These are phyloP conservation scores for Solanum clarkiae DNA, from an alignment of 257 asterid species.

Conservation along the genomic window DNA sequence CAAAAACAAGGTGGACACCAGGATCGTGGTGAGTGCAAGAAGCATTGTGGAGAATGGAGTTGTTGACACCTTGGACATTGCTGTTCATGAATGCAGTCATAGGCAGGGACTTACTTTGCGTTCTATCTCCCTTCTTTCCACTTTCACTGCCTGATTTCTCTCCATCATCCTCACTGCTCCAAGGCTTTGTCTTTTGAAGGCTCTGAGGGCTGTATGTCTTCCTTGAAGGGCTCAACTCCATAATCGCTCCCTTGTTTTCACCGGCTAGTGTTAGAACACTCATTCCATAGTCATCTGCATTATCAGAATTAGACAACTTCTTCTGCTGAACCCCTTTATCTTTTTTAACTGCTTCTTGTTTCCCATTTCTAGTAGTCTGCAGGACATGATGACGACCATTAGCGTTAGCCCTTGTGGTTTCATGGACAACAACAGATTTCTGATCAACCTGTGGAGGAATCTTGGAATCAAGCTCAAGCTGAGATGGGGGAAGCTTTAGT, in stretches of 20 bases:
- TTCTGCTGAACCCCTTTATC: background rate
- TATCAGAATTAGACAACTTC: background rate
- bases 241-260: slow-evolving; percentile 9
- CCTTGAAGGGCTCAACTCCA: slow-evolving; percentile 7
- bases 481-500: slow-evolving; percentile 5
- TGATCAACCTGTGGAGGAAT: slow-evolving; percentile 1
- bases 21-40: slow-evolving; percentile 8
- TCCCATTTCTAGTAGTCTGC: background rate
- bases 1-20: slow-evolving; percentile 7
- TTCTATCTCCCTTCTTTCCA: background rate
- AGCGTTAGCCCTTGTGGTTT: background rate
- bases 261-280: slow-evolving; percentile 12
- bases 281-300: background rate
- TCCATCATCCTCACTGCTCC: background rate
- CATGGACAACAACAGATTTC: slow-evolving; percentile 3
- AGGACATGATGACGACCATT: background rate
- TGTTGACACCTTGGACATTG: slow-evolving; percentile 10
- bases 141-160: slow-evolving; percentile 2
- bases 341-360: background rate
- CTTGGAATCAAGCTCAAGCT: background rate
- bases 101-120: background rate
- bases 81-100: slow-evolving; percentile 8
- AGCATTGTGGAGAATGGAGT: slow-evolving; percentile 5
- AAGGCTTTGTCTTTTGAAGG: background rate
- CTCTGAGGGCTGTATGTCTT: background rate